A percentile compares a stretch with the other conserved stretches of the same genome.
These are phyloP conservation scores for Trifolium repens DNA, from an alignment of 306 rosid genomes.

Conservation along the genomic window DNA sequence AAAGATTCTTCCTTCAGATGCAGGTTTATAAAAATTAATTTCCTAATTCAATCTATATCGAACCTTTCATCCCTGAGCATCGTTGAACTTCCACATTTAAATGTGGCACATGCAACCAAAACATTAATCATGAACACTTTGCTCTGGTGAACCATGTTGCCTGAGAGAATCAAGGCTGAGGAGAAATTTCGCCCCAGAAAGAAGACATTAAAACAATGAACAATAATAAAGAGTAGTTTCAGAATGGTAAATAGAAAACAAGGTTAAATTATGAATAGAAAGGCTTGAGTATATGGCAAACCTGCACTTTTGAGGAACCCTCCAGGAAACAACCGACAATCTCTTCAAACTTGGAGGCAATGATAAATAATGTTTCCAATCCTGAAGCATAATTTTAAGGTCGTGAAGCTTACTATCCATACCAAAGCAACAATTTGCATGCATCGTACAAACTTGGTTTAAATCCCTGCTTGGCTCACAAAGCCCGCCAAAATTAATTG, in stretches of 20 bases:
- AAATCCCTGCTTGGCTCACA: constrained; percentile 96
- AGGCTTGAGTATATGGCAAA: constrained; percentile 29
- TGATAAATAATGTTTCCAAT: constrained; percentile 81
- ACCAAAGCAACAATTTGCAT: constrained; percentile 93
- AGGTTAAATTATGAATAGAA: constrained; percentile 30
- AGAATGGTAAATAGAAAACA: constrained; percentile 25
- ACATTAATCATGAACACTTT: constrained; percentile 39
- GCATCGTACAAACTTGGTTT: constrained; percentile 94
- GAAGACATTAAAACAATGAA: constrained; percentile 18
- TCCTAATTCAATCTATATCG: constrained; percentile 35
- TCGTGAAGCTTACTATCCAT: constrained; percentile 87
- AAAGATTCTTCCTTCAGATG: constrained; percentile 30
- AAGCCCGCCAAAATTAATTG: constrained; percentile 90
- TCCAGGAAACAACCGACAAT: constrained; percentile 67
- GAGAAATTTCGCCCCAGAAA: constrained; percentile 37
- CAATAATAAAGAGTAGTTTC: constrained; percentile 27
- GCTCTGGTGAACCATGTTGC: constrained; percentile 44
- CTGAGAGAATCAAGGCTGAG: constrained; percentile 66
- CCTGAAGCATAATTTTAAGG: constrained; percentile 80
- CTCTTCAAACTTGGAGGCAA: constrained; percentile 70
- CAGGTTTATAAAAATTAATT: constrained; percentile 37
- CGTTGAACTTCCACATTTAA: constrained; percentile 36
- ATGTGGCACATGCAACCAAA: constrained; percentile 14
- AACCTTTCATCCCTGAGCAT: constrained; percentile 32
- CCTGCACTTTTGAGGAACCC: constrained; percentile 95